phyloP scores from a whole-genome alignment of 306 rosid genomes.

The Gastrolobium villosum region DNA sequence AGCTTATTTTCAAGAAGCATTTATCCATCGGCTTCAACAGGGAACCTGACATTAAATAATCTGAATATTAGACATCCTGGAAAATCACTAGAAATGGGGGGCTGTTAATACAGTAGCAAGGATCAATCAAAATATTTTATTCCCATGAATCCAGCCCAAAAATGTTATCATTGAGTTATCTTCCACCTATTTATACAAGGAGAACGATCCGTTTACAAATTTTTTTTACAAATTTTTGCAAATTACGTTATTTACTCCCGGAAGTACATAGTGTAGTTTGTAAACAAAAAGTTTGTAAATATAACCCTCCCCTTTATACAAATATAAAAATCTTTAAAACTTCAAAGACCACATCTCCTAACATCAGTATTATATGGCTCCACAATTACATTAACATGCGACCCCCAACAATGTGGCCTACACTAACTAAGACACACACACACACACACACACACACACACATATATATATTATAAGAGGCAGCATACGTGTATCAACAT shows the following conservation, averaged over 20 bases:
- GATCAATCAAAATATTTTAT: constrained; percentile 10
- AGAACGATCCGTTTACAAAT: too few species aligned
- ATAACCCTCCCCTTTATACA: too few species aligned
- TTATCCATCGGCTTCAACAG: constrained; percentile 53
- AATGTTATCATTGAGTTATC: not conserved
- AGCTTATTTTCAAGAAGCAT: constrained; percentile 55
- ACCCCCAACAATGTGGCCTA: not conserved
- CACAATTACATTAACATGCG: constrained; percentile 11
- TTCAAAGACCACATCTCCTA: not conserved
- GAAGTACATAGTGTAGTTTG: too few species aligned
- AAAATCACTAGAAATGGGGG: constrained; percentile 17
- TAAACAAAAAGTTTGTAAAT: too few species aligned
- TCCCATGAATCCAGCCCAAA: constrained; percentile 1
- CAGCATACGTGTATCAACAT: not conserved
- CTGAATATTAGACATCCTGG: constrained; percentile 32
- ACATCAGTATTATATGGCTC: constrained; percentile 15
- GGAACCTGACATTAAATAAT: constrained; percentile 60
- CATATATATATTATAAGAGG: too few species aligned
- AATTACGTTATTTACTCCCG: too few species aligned
- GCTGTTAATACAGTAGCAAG: not conserved
- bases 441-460: not conserved
- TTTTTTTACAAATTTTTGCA: too few species aligned
- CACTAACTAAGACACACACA: constrained; percentile 6
- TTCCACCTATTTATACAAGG: not conserved
- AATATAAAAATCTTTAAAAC: not conserved